Base-by-base conservation (phyloP, 78 protist species). In the Monocercomonoides exilis region DNA sequence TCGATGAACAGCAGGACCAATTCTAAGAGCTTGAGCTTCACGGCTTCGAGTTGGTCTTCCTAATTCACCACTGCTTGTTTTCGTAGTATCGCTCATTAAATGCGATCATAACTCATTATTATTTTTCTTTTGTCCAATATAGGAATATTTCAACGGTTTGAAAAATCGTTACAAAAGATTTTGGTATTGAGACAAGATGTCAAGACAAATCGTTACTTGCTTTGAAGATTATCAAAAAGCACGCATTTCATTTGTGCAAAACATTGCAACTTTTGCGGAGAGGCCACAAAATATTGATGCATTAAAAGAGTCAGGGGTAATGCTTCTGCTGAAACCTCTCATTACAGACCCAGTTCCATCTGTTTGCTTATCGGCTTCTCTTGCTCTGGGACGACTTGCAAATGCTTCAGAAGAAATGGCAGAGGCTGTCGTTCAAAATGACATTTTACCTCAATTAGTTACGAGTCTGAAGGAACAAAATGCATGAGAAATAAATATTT, bases 381-480 rank as follows among this genome's bases (percentile, higher is more conserved):
- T 93, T 2, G 95, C 95, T 0, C 92, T 93, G 35, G 95, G 93
- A 3, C 87, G 96, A n/a, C 91, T 95, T 0, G 98, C 98, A 33
- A 90, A 91, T 34, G 89, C 89, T 90, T 90, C 84, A 85, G 95
- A 93, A 45, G 95, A 92, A 77, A 88, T 93, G 35, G 98, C 98
- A 0, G 95, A 92, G 85, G 89, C 92, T 3, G 95, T 95, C 0
- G 98, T 95, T 21, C 36, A 87, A 34, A 91, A 87, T 36, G 96
- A 93, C 33, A 91, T 95, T 45, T 91, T 95, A 41, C 95, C 95
- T 2, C 95, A 94, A 91, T 89, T 95, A 2, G 96, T 94, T 34
- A 91, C 91, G 80, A 90, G 93, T 11, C 94, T 95, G 43, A 0
- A 85, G 33, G 94, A 93, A 77, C 94, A 95, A 84, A 93, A 95